These are phyloP conservation scores for Aspergillus hortae DNA, from an alignment of 2,329 filamentous ascomycete species.

Conservation along the genomic window DNA sequence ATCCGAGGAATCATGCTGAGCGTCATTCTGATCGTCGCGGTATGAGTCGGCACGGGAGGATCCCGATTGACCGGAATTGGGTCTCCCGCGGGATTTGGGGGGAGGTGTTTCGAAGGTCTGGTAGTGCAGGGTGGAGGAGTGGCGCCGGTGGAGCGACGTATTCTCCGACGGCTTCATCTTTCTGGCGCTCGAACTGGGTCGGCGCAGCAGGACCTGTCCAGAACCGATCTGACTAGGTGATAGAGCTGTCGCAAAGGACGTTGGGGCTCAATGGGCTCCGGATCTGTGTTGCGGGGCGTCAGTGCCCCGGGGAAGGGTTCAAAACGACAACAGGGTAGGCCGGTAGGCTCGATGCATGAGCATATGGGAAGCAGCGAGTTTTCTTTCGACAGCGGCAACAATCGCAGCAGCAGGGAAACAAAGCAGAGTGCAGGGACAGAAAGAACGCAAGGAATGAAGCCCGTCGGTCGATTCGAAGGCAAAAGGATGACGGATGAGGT, in stretches of 20 bases:
- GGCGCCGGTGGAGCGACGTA: conserved; percentile 33
- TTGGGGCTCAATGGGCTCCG: background rate
- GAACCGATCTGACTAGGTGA: background rate
- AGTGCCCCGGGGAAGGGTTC: background rate
- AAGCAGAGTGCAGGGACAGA: background rate
- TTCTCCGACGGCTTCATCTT: conserved; percentile 29
- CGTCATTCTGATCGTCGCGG: conserved; percentile 21
- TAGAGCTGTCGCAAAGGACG: background rate
- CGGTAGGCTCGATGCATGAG: too few relatives aligned
- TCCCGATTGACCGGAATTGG: conserved; percentile 40
- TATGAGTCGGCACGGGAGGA: conserved; percentile 34
- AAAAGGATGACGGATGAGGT: background rate
- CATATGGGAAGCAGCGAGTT: too few relatives aligned
- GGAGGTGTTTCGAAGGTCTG: conserved; percentile 48
- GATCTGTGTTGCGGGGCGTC: background rate
- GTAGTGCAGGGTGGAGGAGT: conserved; percentile 45
- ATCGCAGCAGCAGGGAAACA: background rate
- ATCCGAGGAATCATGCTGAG: conserved; percentile 12
- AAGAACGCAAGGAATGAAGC: background rate
- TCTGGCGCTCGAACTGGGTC: too few relatives aligned
- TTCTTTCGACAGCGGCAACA: too few relatives aligned
- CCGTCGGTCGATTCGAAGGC: background rate
- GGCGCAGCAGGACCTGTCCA: too few relatives aligned
- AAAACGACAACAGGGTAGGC: background rate
- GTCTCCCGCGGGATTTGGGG: conserved; percentile 45